These are phyloP conservation scores for Arthrinium puccinioides DNA, from an alignment of 2,329 filamentous ascomycete species.

Conservation along the genomic window DNA sequence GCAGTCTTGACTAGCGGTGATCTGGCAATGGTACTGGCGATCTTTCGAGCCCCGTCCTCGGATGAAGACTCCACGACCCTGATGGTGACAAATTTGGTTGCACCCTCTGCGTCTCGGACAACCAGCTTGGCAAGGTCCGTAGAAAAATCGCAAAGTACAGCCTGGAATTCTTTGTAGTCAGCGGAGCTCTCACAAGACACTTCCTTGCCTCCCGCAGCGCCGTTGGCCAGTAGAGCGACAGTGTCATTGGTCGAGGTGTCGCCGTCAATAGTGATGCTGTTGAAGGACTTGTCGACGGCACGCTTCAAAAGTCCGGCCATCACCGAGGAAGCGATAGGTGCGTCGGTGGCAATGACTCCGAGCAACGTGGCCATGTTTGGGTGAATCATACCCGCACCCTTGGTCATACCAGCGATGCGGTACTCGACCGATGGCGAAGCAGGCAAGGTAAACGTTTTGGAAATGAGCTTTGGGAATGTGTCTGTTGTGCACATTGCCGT, in stretches of 20 bases:
- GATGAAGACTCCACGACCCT: constrained; percentile 67
- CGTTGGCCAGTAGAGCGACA: constrained; percentile 89
- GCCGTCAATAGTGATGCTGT: constrained; percentile 93
- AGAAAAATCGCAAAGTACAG: constrained; percentile 69
- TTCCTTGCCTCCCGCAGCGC: constrained; percentile 69
- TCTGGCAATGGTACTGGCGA: constrained; percentile 81
- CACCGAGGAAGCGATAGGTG: constrained; percentile 61
- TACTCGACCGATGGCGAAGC: constrained; percentile 71
- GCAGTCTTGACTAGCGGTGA: constrained; percentile 96
- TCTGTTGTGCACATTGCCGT: constrained; percentile 96
- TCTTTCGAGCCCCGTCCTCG: constrained; percentile 64
- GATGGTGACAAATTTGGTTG: constrained; percentile 96
- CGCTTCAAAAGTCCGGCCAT: constrained; percentile 64
- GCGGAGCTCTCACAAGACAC: constrained; percentile 45
- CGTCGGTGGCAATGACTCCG: constrained; percentile 87
- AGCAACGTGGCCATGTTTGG: constrained; percentile 98
- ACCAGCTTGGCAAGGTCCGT: constrained; percentile 84
- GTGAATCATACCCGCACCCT: constrained; percentile 98
- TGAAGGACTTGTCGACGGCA: constrained; percentile 81
- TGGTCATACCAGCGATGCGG: constrained; percentile 87
- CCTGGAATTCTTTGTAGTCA: constrained; percentile 66
- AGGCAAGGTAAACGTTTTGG: constrained; percentile 75
- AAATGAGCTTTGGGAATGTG: constrained; percentile 94
- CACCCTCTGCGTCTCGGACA: constrained; percentile 92
- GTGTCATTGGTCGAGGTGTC: constrained; percentile 98